A percentile compares a stretch with the other conserved stretches of the same genome.
Conservation (phyloP, 2,329 filamentous ascomycete species). For the Pseudogymnoascus destructans region DNA sequence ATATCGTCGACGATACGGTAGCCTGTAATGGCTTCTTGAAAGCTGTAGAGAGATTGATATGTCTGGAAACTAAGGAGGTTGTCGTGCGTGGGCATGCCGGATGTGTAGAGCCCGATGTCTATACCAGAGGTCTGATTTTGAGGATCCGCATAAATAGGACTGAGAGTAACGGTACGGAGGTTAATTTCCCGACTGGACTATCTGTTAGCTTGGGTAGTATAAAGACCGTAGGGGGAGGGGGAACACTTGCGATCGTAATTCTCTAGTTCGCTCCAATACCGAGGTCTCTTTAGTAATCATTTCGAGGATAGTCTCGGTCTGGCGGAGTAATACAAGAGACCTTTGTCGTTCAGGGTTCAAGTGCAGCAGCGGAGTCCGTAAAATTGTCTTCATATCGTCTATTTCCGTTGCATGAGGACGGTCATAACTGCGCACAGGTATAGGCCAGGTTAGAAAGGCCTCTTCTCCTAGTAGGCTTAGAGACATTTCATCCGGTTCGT, state of each 20-base stretch:
- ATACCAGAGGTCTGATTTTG: background rate
- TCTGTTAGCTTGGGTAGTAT: background rate
- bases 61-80: slow-evolving; percentile 9
- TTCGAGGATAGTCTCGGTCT: slow-evolving; percentile 5
- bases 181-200: background rate
- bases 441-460: slow-evolving; percentile 8
- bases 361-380: background rate
- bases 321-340: slow-evolving; percentile 9
- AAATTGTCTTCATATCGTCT: slow-evolving; percentile 8
- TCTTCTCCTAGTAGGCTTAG: slow-evolving; percentile 1
- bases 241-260: background rate
- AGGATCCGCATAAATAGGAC: slow-evolving; percentile 10
- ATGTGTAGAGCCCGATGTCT: slow-evolving; percentile 6
- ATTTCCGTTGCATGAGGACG: background rate
- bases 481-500: slow-evolving; percentile 3
- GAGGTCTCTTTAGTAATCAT: slow-evolving; percentile 10
- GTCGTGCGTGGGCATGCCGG: background rate
- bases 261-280: background rate
- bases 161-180: slow-evolving; percentile 6
- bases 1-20: slow-evolving; percentile 5
- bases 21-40: slow-evolving; percentile 10
- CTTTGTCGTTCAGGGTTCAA: background rate
- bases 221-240: background rate
- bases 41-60: background rate
- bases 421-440: background rate